Percentiles rank a stretch among this genome's conserved stretches.
These are phyloP conservation scores for Aspergillus taichungensis DNA, from an alignment of 495 filamentous ascomycete species.

Conservation along the genomic window DNA sequence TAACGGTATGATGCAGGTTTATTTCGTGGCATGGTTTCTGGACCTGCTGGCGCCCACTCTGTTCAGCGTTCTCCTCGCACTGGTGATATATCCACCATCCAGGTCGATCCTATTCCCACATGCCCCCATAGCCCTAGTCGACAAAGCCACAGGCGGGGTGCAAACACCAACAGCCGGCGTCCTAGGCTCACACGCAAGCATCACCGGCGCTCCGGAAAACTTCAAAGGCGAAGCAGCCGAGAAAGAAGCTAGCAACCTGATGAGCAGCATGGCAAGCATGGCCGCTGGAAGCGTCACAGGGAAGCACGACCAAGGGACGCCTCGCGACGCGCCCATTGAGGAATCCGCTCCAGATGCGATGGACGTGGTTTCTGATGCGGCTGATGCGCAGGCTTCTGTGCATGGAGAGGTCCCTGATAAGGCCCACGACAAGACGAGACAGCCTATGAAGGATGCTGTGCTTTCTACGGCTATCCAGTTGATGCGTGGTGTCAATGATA, in stretches of 20 bases:
- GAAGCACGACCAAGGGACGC: conserved; percentile 52
- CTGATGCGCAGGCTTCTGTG: conserved; percentile 50
- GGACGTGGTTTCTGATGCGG: conserved; percentile 41
- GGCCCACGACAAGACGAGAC: conserved; percentile 72
- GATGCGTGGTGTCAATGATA: conserved; percentile 68
- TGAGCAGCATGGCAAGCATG: conserved; percentile 65
- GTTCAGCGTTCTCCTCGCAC: conserved; percentile 45
- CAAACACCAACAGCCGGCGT: conserved; percentile 63
- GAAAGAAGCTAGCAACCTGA: conserved; percentile 73
- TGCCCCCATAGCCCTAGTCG: conserved; percentile 57
- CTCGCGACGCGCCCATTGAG: conserved; percentile 33
- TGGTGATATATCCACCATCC: conserved; percentile 59
- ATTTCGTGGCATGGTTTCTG: conserved; percentile 65
- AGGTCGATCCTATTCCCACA: conserved; percentile 65
- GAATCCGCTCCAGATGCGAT: conserved; percentile 53
- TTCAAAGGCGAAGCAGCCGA: conserved; percentile 84
- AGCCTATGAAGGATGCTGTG: conserved; percentile 71
- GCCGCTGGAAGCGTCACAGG: conserved; percentile 68
- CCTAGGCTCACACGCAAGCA: conserved; percentile 65
- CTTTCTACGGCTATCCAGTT: conserved; percentile 64
- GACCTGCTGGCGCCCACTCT: conserved; percentile 64
- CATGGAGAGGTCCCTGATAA: conserved; percentile 33
- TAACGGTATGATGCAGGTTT: conserved; percentile 37
- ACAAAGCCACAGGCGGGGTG: conserved; percentile 48
- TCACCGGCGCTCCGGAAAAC: conserved; percentile 75